Conservation (phyloP, 192 early-diverging fungal species). For the Coemansia sp. region DNA sequence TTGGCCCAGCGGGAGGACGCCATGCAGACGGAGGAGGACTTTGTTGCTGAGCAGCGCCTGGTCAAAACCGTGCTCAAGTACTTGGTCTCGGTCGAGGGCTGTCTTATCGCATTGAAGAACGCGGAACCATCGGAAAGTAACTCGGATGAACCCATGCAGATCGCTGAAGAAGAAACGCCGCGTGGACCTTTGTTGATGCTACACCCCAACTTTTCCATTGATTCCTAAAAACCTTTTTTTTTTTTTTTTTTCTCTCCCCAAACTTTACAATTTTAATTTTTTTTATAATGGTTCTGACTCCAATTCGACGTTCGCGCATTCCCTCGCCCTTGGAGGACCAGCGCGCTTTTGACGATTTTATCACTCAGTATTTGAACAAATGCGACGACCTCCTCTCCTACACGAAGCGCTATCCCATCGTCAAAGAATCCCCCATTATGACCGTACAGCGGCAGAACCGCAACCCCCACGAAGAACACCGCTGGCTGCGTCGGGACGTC, state of each 20-base stretch:
- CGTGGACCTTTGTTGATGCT: constrained; percentile 45
- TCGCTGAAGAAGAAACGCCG: neutral
- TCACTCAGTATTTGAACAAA: constrained; percentile 49
- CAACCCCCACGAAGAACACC: constrained; percentile 41
- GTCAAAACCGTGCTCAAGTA: constrained; percentile 67
- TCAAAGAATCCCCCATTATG: constrained; percentile 11
- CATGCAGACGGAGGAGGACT: constrained; percentile 62
- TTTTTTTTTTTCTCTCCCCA: neutral
- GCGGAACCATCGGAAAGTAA: neutral
- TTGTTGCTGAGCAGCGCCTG: constrained; percentile 58
- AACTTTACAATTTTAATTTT: neutral
- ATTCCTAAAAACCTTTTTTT: constrained; percentile 18
- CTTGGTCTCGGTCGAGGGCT: constrained; percentile 63
- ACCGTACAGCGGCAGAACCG: constrained; percentile 46
- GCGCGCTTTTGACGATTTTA: constrained; percentile 31
- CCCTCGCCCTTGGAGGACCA: constrained; percentile 36
- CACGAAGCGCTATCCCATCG: constrained; percentile 35
- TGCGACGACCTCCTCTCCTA: constrained; percentile 49
- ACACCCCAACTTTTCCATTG: constrained; percentile 53
- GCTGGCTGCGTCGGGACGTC: constrained; percentile 43
- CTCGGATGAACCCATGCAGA: neutral
- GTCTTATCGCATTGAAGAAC: constrained; percentile 44
- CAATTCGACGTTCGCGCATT: constrained; percentile 24
- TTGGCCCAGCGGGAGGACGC: constrained; percentile 64
- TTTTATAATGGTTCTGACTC: constrained; percentile 32